Evolutionary conservation across 352 stramenopile genomes (phyloP).

Genomic region (Phytophthora lateralis): DNA sequence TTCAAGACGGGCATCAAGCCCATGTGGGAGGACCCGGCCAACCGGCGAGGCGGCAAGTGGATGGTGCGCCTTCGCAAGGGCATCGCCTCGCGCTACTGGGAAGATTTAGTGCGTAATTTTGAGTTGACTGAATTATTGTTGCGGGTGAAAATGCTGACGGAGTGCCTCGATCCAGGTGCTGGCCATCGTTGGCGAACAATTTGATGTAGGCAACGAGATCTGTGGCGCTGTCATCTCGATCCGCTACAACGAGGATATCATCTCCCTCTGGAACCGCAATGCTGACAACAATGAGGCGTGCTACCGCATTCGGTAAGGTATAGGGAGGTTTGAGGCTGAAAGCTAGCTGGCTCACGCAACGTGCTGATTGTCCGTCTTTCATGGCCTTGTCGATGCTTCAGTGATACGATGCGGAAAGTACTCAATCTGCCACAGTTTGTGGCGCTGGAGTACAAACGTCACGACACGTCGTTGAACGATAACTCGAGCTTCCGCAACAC

Average conservation of each 20-base stretch:
- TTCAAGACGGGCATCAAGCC: slow-evolving; percentile 95
- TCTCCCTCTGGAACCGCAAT: slow-evolving; percentile 95
- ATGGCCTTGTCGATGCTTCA: slow-evolving; percentile 18
- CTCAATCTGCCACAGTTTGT: slow-evolving; percentile 93
- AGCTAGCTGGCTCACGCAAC: not conserved
- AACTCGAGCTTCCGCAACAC: slow-evolving; percentile 84
- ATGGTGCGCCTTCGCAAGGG: slow-evolving; percentile 94
- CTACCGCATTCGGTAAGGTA: slow-evolving; percentile 74
- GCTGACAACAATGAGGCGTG: slow-evolving; percentile 92
- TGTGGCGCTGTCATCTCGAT: slow-evolving; percentile 92
- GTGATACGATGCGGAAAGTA: slow-evolving; percentile 89
- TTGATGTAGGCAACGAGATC: slow-evolving; percentile 94
- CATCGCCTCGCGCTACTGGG: slow-evolving; percentile 91
- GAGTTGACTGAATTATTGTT: not conserved
- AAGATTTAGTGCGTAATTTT: slow-evolving; percentile 76
- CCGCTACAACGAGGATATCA: slow-evolving; percentile 93
- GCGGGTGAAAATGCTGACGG: slow-evolving; percentile 4
- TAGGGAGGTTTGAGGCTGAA: not conserved
- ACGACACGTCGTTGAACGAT: slow-evolving; percentile 86
- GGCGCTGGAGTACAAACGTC: slow-evolving; percentile 92
- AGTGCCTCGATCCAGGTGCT: slow-evolving; percentile 56
- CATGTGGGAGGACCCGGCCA: slow-evolving; percentile 93
- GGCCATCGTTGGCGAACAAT: slow-evolving; percentile 94
- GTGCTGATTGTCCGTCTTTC: not conserved
- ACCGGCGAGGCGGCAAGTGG: slow-evolving; percentile 92